Base-by-base conservation (phyloP, 2,329 filamentous ascomycete genomes). In the Tolypocladium tropicale region DNA sequence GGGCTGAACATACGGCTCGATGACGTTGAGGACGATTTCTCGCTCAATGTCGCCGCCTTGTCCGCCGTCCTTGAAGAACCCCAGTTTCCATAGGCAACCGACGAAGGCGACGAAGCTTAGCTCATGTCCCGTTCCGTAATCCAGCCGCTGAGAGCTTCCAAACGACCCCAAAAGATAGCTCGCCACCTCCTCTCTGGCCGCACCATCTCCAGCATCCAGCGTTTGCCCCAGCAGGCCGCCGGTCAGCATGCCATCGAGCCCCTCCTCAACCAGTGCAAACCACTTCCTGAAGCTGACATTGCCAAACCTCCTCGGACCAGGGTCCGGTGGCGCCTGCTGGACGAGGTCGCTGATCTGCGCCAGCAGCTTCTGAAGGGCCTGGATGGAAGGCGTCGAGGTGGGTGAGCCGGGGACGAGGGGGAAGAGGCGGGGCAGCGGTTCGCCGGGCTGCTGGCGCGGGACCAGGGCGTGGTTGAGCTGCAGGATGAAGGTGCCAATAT, bases 51-150 rank as follows among this genome's bases (percentile, higher is more conserved):
- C 73, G 59, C 78, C 80, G 41, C 73, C 74, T 37, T 70, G 59
- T 9, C 68, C 63, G 2, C 77, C 80, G n/a, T 81, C 75, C 2
- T 78, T 74, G 67, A 99, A 97, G 18, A 81, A 86, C 49, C 87
- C 85, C 3, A 99, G 76, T 70, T 96, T 96, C 92, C 93, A 99
- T 6, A 99, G 76, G 58, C 88, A 86, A 5, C 85, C 92, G 6
- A 99, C 70, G 60, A 99, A 99, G 1, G 94, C 93, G 9, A 97
- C 71, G 65, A 99, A 99, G 72, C 89, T 96, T 53, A 99, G 76
- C 68, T 99, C 94, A 69, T 99, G 94, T 0, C 94, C 94, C 0
- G 94, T 97, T 2, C 94, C 94, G 67, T 96, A 99, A 72, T 99
- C 94, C 30, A 99, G 77, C 55, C 94, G 78, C 65, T 96, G 90